Conservation (phyloP, 1,284 basidiomycete species). For the Microbotryum intermedium region DNA sequence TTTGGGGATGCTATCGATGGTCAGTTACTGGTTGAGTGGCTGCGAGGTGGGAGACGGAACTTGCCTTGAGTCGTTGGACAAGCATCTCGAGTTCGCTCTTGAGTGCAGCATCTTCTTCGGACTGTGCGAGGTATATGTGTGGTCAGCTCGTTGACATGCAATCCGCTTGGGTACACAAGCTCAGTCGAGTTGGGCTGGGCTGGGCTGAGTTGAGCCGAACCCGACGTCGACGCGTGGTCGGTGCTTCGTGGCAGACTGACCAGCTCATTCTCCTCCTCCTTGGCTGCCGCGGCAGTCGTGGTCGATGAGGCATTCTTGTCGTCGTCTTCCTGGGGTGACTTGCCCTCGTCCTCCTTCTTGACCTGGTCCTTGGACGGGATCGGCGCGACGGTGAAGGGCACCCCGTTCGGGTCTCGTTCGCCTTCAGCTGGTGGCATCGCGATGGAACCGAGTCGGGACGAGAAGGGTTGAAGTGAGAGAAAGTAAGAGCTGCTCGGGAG, state of each 20-base stretch:
- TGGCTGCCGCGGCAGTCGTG: slow-evolving; percentile 14
- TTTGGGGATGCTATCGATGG: background rate
- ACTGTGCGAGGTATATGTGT: slow-evolving; percentile 23
- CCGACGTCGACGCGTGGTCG: background rate
- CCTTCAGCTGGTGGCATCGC: background rate
- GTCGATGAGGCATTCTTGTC: background rate
- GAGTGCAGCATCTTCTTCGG: slow-evolving; percentile 87
- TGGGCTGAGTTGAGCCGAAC: background rate
- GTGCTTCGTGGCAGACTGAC: slow-evolving; percentile 2
- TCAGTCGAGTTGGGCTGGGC: background rate
- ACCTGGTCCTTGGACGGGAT: slow-evolving; percentile 64
- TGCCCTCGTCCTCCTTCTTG: slow-evolving; percentile 45
- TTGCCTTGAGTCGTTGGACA: slow-evolving; percentile 81
- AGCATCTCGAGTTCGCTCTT: slow-evolving; percentile 97
- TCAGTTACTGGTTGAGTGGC: too few relatives aligned
- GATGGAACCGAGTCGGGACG: background rate
- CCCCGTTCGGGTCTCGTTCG: slow-evolving; percentile 16
- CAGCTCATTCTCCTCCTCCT: slow-evolving; percentile 23
- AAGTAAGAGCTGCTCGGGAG: background rate
- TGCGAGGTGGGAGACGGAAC: slow-evolving; percentile 13
- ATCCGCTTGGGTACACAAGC: background rate
- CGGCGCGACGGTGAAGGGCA: slow-evolving; percentile 35
- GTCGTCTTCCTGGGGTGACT: slow-evolving; percentile 7
- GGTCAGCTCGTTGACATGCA: background rate
- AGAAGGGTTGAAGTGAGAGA: background rate